Percentiles rank a stretch among this genome's conserved stretches.
Evolutionary conservation across 257 asterid genomes (phyloP).

Genomic region (Linaria vulgaris): DNA sequence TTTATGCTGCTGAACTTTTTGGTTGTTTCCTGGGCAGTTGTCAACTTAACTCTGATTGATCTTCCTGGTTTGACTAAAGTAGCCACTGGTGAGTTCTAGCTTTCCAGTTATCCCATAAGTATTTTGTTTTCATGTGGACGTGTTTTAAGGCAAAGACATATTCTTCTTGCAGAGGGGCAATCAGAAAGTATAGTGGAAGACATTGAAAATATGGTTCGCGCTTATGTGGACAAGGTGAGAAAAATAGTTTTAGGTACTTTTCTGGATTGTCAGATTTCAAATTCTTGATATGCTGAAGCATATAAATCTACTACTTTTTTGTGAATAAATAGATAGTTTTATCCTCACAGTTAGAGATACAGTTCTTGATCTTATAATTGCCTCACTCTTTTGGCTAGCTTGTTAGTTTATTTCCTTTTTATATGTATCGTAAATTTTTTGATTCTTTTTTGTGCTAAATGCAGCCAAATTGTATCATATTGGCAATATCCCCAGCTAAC

Average conservation of each 20-base stretch:
- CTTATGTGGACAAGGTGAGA: slow-evolving; percentile 83
- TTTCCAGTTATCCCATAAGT: too few species aligned
- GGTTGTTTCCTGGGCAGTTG: slow-evolving; percentile 59
- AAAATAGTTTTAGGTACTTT: not conserved
- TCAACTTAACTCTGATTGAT: slow-evolving; percentile 85
- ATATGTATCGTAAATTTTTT: too few species aligned
- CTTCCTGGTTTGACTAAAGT: slow-evolving; percentile 95
- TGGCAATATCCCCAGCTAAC: slow-evolving; percentile 95
- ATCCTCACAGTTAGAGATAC: too few species aligned
- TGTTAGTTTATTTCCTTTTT: not conserved
- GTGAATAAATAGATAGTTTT: too few species aligned
- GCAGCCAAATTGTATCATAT: slow-evolving; percentile 86
- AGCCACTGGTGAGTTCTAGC: slow-evolving; percentile 72
- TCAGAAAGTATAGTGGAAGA: slow-evolving; percentile 81
- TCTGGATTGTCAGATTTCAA: too few species aligned
- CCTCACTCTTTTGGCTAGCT: not conserved
- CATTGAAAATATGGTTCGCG: slow-evolving; percentile 87
- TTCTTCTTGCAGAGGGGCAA: slow-evolving; percentile 75
- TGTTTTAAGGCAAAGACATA: slow-evolving; percentile 13
- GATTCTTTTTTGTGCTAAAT: slow-evolving; percentile 15
- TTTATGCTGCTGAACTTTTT: not conserved
- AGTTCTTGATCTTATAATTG: too few species aligned
- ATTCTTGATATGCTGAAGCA: too few species aligned
- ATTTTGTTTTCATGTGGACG: slow-evolving; percentile 14
- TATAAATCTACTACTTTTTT: too few species aligned